Base-by-base conservation (phyloP, 1,139 yeast species). In the Blastobotrys buckinghamii region DNA sequence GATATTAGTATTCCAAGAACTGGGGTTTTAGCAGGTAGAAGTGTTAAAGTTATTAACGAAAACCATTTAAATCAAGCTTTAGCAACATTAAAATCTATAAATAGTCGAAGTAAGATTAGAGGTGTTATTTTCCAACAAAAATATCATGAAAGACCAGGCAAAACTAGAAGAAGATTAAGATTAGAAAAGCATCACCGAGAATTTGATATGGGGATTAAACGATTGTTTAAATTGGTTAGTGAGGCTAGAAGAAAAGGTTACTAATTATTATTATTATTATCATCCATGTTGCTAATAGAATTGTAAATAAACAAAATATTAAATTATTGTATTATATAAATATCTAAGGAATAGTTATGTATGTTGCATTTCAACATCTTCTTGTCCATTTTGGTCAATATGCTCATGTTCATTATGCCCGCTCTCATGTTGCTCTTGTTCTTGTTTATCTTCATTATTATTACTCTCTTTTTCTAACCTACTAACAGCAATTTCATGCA, bases 181-280 rank as follows among this genome's bases (percentile, higher is more conserved):
- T 55, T 61, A 49, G 66, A 63, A 50, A 62, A 67, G 50, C 57
- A 62, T 42, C 59, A 62, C 49, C 56, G 70, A 15, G 62, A 58
- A 49, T 67, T 66, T 54, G 59, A 64, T 47, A 55, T 57, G 47
- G 69, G 68, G 40, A 61, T 67, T 51, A 59, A 66, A 48, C 53
- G 65, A 16, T 49, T 67, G 48, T 66, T 67, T 58, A 62, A 59
- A 34, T 57, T 67, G 32, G 70, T 66, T n/a, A 53, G 60, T 15
- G 68, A 67, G 53, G 71, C 70, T 34, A 53, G 67, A 42, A 55
- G 67, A 48, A 65, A 65, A 59, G 69, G 69, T 20, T 65, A 65
- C 53, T 65, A 59, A 52, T 13, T 24, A n/a, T n/a, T 42, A 3
- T 29, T 6, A 30, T 8, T 19, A 9, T 20, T 22, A 20, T 27